Evolutionary conservation across 805 yeast species (phyloP), one percentile per base, ranked within the genome.

Genomic region (Starmerella roubikii): DNA sequence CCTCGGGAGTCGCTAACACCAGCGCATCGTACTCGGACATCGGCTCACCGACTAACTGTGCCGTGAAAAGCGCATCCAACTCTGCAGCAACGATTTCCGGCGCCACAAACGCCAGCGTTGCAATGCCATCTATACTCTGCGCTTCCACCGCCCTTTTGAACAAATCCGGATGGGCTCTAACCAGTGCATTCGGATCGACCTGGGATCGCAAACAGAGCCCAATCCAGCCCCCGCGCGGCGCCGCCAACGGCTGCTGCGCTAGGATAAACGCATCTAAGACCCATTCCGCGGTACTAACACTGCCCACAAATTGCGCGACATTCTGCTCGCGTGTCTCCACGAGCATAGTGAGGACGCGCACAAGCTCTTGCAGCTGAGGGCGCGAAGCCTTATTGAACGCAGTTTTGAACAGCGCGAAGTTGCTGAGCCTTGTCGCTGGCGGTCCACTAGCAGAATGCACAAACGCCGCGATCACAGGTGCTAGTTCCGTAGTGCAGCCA

Each of bases 1-100:
- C 93, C 32, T 76, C 93, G 0, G 65, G 55, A 9, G 78, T 78
- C 33, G 61, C 65, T 78, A 83, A 82, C 26, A 91, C 79, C 12
- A 60, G 57, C 16, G 80, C 53, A 30, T 76, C 72, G 11, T 68
- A 63, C 2, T 55, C 64, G 42, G 74, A 67, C 24, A 78, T 53
- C 0, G 39, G 21, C 1, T 57, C 56, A 0, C 59, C 49, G 17
- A 61, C 56, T 22, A 81, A 56, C 37, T 72, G 76, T 0, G 50
- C 32, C 3, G 50, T 40, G 29, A 85, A 57, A 11, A 64, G 50
- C 0, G 62, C 54, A 1, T 65, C 57, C 15, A 85, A 37, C 13
- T 63, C 42, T 3, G 83, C 78, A 9, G 76, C 65, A 10, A 75
- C 62, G 1, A 64, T 51, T 3, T 65, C 66, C 1, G 91, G 83